A percentile compares a stretch with the other conserved stretches of the same genome.
Evolutionary conservation across 768 basidiomycete species (phyloP).

Genomic region (Sarcomyxa edulis): DNA sequence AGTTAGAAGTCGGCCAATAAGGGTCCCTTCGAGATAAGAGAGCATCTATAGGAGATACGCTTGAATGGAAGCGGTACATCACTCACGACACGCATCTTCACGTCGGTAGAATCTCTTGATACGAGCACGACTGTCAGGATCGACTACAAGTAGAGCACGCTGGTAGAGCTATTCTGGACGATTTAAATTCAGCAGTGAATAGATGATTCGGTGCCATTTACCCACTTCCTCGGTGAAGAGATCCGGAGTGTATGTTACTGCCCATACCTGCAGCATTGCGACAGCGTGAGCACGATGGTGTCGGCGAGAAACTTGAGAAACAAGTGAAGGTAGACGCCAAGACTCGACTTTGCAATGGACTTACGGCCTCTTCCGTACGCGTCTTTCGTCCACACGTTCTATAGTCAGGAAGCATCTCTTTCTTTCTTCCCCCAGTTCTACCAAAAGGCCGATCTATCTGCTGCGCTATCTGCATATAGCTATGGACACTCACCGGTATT

Average conservation of each 20-base stretch:
- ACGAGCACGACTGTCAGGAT: constrained; percentile 47
- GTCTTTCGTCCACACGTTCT: neutral
- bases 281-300: too few species aligned
- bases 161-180: constrained; percentile 55
- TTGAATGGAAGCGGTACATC: constrained; percentile 1
- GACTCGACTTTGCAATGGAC: too few species aligned
- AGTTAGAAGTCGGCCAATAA: constrained; percentile 73
- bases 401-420: neutral
- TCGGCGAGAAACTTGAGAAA: too few species aligned
- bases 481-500: constrained; percentile 18
- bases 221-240: constrained; percentile 37
- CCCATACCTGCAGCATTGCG: constrained; percentile 39
- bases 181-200: constrained; percentile 1
- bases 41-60: neutral
- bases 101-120: constrained; percentile 66
- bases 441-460: constrained; percentile 7
- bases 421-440: constrained; percentile 9
- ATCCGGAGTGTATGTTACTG: constrained; percentile 35
- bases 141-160: constrained; percentile 50
- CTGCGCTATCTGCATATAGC: constrained; percentile 12
- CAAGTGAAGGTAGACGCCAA: too few species aligned
- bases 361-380: too few species aligned
- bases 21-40: constrained; percentile 44
- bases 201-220: constrained; percentile 3
- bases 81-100: constrained; percentile 72